phyloP scores from a whole-genome alignment of 139 green algal species.

The Chlamydomonas sp. region DNA sequence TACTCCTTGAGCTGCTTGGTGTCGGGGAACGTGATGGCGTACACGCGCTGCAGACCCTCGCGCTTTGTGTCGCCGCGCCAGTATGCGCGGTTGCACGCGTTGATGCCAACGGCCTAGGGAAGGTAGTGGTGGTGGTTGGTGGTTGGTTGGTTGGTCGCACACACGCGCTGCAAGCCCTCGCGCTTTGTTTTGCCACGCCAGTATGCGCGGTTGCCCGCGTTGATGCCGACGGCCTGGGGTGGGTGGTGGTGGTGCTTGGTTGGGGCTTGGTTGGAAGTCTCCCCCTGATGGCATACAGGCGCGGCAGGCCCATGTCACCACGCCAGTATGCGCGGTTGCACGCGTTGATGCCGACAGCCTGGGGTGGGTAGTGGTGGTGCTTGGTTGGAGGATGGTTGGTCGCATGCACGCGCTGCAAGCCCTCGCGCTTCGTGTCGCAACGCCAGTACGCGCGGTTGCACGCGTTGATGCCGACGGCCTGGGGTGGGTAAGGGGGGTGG shows the following conservation, averaged over 20 bases:
- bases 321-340: constrained; percentile 81
- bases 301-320: constrained; percentile 55
- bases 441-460: constrained; percentile 81
- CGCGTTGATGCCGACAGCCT: constrained; percentile 64
- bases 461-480: constrained; percentile 66
- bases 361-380: too few relatives aligned
- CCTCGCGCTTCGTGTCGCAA: constrained; percentile 43
- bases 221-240: constrained; percentile 74
- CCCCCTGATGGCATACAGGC: constrained; percentile 95
- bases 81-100: constrained; percentile 66
- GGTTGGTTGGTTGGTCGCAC: constrained; percentile 93
- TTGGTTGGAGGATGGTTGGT: constrained; percentile 93
- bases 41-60: constrained; percentile 80
- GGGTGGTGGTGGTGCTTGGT: too few relatives aligned
- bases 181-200: constrained; percentile 65
- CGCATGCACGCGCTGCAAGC: constrained; percentile 87
- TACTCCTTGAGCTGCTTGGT: constrained; percentile 93
- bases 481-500: too few relatives aligned
- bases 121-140: too few relatives aligned
- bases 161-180: constrained; percentile 79
- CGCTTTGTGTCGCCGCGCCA: constrained; percentile 66
- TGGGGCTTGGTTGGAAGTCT: too few relatives aligned
- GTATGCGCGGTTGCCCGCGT: constrained; percentile 66
- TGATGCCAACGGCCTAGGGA: constrained; percentile 74
- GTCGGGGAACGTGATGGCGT: constrained; percentile 94